phyloP scores from a whole-genome alignment of 345 rosid genomes.

The Citrus unshiu region DNA sequence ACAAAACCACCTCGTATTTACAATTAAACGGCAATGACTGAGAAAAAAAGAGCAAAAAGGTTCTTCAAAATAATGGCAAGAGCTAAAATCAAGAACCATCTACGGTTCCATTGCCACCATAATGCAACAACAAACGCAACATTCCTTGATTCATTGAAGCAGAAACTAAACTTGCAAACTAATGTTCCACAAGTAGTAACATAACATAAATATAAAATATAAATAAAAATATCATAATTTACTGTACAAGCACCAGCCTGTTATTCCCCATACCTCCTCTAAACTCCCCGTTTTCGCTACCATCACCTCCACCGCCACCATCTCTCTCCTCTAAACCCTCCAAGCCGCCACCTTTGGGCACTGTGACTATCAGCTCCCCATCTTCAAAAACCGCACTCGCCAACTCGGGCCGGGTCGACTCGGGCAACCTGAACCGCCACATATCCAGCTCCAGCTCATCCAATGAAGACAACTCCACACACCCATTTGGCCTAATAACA shows the following conservation, averaged over 20 bases:
- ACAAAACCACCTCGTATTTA: neutral
- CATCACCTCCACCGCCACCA: conserved; percentile 23
- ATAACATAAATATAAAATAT: neutral
- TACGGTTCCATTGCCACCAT: neutral
- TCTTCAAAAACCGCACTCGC: conserved; percentile 69
- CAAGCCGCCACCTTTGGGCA: conserved; percentile 59
- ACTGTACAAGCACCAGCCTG: conserved; percentile 93
- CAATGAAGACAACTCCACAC: conserved; percentile 47
- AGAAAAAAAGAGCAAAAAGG: neutral
- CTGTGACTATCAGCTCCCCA: conserved; percentile 84
- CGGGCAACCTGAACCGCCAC: conserved; percentile 93
- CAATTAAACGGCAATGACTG: neutral
- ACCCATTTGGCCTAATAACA: conserved; percentile 69
- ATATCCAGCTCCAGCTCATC: conserved; percentile 82
- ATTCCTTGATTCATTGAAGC: conserved; percentile 26
- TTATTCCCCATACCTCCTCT: conserved; percentile 77
- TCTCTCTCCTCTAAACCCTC: conserved; percentile 37
- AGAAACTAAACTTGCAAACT: conserved; percentile 16
- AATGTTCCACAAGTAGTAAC: conserved; percentile 19
- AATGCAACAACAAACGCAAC: conserved; percentile 8
- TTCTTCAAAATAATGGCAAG: neutral
- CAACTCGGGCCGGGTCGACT: conserved; percentile 85
- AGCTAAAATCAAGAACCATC: neutral
- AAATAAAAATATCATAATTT: conserved; percentile 5
- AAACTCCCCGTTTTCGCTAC: conserved; percentile 38